These are phyloP conservation scores for Alternaria viburni DNA, from an alignment of 2,329 filamentous ascomycete genomes.

Conservation along the genomic window DNA sequence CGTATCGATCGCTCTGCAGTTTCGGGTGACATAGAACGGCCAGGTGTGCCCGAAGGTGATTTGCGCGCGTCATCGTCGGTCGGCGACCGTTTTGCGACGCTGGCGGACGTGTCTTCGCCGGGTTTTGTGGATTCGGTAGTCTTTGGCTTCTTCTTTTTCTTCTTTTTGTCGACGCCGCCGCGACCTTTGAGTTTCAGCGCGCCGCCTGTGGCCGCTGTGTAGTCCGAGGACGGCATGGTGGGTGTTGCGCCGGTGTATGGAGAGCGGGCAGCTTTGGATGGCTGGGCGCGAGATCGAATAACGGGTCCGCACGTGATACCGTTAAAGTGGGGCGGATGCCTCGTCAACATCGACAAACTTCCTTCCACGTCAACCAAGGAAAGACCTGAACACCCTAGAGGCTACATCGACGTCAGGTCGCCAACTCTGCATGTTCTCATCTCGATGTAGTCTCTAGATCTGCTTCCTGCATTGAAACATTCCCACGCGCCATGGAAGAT, in stretches of 20 bases:
- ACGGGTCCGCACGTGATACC: conserved; percentile 4
- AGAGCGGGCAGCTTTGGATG: neutral
- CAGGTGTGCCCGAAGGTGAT: conserved; percentile 32
- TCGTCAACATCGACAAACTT: neutral
- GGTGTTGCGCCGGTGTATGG: conserved; percentile 3
- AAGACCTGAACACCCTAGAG: neutral
- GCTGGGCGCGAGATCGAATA: conserved; percentile 6
- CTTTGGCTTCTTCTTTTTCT: conserved; percentile 57
- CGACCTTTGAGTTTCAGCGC: conserved; percentile 85
- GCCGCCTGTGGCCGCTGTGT: conserved; percentile 71
- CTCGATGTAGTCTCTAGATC: neutral
- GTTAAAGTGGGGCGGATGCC: neutral
- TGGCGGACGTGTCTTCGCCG: conserved; percentile 15
- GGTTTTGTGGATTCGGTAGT: conserved; percentile 22
- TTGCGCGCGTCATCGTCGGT: conserved; percentile 16
- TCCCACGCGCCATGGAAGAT: neutral
- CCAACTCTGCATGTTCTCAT: neutral
- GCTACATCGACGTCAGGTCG: neutral
- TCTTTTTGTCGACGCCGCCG: conserved; percentile 69
- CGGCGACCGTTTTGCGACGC: conserved; percentile 25
- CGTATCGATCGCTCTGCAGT: conserved; percentile 33
- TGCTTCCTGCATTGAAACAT: neutral
- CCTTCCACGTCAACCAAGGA: neutral
- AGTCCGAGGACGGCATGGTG: conserved; percentile 76
- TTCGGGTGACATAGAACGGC: conserved; percentile 45